Conservation (phyloP, 2,329 filamentous ascomycete genomes). For the Tolypocladium tropicale region DNA sequence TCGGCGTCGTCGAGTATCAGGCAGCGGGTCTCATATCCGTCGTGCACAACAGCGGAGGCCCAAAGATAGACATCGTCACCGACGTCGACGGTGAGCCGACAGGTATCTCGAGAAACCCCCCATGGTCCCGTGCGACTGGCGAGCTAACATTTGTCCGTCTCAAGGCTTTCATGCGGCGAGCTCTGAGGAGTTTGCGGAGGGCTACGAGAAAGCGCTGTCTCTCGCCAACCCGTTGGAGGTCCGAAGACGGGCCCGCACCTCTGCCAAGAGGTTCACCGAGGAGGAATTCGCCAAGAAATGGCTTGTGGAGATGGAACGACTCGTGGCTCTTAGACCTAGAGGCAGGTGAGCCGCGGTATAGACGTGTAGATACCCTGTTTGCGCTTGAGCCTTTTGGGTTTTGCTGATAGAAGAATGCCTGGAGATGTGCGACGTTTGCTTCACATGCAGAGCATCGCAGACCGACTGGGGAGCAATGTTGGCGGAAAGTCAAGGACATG, state of each 20-base stretch:
- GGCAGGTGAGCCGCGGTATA: conserved; percentile 14
- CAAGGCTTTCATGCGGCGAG: conserved; percentile 78
- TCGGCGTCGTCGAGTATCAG: conserved; percentile 96
- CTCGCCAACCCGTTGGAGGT: conserved; percentile 65
- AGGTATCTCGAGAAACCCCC: conserved; percentile 36
- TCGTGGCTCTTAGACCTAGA: conserved; percentile 41
- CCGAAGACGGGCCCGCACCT: conserved; percentile 63
- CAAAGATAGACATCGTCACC: conserved; percentile 86
- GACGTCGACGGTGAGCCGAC: conserved; percentile 69
- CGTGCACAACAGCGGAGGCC: conserved; percentile 87
- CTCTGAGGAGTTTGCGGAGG: conserved; percentile 66
- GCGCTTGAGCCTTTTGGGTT: background rate
- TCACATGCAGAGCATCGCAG: background rate
- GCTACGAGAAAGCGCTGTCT: conserved; percentile 66
- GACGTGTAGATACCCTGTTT: conserved; percentile 26
- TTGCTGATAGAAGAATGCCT: background rate
- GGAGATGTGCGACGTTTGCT: background rate
- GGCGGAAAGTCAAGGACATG: background rate
- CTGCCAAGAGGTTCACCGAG: conserved; percentile 78
- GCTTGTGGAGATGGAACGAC: conserved; percentile 61
- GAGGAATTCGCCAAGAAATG: conserved; percentile 74
- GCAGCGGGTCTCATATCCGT: conserved; percentile 88
- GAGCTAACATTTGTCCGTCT: background rate
- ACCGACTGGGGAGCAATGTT: background rate
- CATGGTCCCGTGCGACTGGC: background rate